Evolutionary conservation across 306 rosid species (phyloP).

Genomic region (Vigna reflexopilosa): DNA sequence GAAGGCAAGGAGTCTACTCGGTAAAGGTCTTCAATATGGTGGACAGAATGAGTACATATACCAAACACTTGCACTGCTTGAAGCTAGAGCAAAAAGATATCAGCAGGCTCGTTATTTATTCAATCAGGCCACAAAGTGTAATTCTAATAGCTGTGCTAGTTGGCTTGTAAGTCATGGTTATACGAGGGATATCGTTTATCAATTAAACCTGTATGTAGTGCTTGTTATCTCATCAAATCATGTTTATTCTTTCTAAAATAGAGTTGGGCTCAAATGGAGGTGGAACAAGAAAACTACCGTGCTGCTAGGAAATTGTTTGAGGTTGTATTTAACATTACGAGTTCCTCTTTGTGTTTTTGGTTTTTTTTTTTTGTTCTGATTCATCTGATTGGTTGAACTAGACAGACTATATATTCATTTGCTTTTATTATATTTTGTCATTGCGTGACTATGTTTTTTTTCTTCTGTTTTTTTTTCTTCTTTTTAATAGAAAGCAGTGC

Average conservation of each 20-base stretch:
- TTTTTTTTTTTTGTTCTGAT: conserved; percentile 2
- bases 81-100: conserved; percentile 78
- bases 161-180: conserved; percentile 87
- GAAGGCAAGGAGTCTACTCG: conserved; percentile 85
- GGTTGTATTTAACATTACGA: conserved; percentile 54
- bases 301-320: conserved; percentile 83
- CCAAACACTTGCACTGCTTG: conserved; percentile 91
- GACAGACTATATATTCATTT: neutral
- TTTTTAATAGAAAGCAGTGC: conserved; percentile 72
- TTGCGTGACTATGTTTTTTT: conserved; percentile 23
- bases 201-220: conserved; percentile 22
- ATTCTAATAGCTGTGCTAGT: conserved; percentile 95
- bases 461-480: conserved; percentile 11
- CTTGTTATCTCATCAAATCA: conserved; percentile 20
- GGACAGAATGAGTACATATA: conserved; percentile 92
- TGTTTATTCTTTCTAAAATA: conserved; percentile 40
- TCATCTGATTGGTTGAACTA: conserved; percentile 23
- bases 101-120: conserved; percentile 90
- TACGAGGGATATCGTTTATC: conserved; percentile 24
- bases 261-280: conserved; percentile 99
- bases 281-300: conserved; percentile 74
- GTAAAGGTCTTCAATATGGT: conserved; percentile 78
- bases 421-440: neutral
- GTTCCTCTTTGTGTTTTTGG: neutral
- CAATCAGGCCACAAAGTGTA: conserved; percentile 87